A percentile compares a stretch with the other conserved stretches of the same genome.
Conservation (phyloP, 495 filamentous ascomycete genomes). For the Penicillium lividum region DNA sequence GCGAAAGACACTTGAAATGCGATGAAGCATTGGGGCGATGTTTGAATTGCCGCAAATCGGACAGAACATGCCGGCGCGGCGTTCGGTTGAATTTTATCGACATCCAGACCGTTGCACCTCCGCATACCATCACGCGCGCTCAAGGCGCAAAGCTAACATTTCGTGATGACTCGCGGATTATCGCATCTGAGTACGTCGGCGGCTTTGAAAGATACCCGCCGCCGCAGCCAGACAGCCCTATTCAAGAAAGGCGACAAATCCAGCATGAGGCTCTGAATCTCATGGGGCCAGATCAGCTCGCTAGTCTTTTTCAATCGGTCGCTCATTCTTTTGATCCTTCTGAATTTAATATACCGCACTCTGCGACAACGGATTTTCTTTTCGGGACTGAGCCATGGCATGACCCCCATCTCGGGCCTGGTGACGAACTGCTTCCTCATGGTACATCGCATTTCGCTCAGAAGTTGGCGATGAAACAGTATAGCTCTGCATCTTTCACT, state of each 20-base stretch:
- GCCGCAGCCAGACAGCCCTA: conserved; percentile 39
- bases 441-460: conserved; percentile 30
- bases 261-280: conserved; percentile 40
- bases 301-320: conserved; percentile 29
- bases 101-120: conserved; percentile 70
- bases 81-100: conserved; percentile 93
- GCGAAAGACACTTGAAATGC: conserved; percentile 75
- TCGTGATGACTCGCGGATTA: conserved; percentile 84
- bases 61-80: conserved; percentile 80
- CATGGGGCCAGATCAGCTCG: conserved; percentile 30
- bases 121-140: conserved; percentile 58
- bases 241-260: conserved; percentile 35
- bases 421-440: conserved; percentile 31
- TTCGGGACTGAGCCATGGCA: conserved; percentile 25
- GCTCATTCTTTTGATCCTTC: conserved; percentile 29
- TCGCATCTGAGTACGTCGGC: conserved; percentile 89
- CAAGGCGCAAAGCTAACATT: conserved; percentile 74
- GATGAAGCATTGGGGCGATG: conserved; percentile 83
- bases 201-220: conserved; percentile 74
- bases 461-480: conserved; percentile 29
- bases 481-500: conserved; percentile 58
- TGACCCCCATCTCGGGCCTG: conserved; percentile 26
- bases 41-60: conserved; percentile 87
- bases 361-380: conserved; percentile 18
- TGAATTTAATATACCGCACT: conserved; percentile 22